These are phyloP conservation scores for Tylopilus subfusipes DNA, from an alignment of 768 basidiomycete species.

Conservation along the genomic window DNA sequence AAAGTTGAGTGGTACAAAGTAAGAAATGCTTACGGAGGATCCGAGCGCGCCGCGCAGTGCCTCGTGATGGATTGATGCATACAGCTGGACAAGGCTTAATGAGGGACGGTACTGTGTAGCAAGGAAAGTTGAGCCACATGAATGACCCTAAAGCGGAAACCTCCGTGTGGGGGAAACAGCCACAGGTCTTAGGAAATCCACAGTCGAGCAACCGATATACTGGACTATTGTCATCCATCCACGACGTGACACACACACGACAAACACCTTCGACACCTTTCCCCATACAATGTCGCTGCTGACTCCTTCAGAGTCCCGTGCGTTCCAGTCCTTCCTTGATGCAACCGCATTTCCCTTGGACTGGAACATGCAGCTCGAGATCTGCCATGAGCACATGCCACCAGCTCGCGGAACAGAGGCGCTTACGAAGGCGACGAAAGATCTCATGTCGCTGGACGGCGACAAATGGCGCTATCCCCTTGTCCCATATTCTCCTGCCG, in stretches of 20 bases:
- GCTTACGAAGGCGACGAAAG: constrained; percentile 75
- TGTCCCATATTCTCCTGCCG: constrained; percentile 10
- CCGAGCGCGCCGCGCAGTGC: neutral
- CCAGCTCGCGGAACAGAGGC: constrained; percentile 57
- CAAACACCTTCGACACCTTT: neutral
- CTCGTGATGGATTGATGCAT: neutral
- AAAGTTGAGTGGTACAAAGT: neutral
- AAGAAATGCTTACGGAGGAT: no score
- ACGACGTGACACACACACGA: no score
- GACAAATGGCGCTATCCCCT: constrained; percentile 37
- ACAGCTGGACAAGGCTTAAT: neutral
- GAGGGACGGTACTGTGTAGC: neutral
- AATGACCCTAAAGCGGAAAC: constrained; percentile 20
- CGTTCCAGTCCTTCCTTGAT: constrained; percentile 68
- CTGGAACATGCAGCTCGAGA: constrained; percentile 42
- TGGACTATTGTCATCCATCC: neutral
- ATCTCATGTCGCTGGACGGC: constrained; percentile 70
- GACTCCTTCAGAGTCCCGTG: constrained; percentile 61
- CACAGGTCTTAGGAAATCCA: constrained; percentile 25
- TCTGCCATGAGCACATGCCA: constrained; percentile 44
- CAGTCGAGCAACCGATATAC: constrained; percentile 4
- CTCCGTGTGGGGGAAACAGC: constrained; percentile 28
- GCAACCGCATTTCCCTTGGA: constrained; percentile 40
- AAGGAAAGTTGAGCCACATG: constrained; percentile 15
- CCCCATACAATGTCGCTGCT: constrained; percentile 53